Evolutionary conservation across 2,329 filamentous ascomycete genomes (phyloP), one percentile per base, ranked within the genome.

Genomic region (Leptographium radiaticola): DNA sequence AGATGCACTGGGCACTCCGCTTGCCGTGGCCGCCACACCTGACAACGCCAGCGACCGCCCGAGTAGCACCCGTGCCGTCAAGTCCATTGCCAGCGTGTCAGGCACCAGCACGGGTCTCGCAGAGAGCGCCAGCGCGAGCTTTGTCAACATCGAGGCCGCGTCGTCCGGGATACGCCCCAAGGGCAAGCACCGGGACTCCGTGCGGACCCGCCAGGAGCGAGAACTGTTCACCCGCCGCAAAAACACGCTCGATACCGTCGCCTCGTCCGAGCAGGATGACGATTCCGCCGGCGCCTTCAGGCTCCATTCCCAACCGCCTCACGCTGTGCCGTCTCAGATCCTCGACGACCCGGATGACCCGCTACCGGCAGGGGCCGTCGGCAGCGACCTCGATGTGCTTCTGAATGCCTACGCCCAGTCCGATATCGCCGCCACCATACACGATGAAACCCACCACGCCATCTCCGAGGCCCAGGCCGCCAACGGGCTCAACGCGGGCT

Each of bases 161-260:
- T 72, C 79, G 31, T 72, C 80, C 7, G 5, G 25, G 1, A 15
- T 39, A 1, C 77, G 87, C 51, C 86, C 85, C 0, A 84, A 79
- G 64, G 74, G 71, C 59, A 86, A 83, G 63, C 83, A 89, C 31
- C 83, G 83, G 53, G 81, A 90, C 54, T 97, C 91, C 0, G 77
- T 98, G 56, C 87, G 84, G 60, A 75, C 86, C 61, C 87, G 85
- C 59, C 93, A 98, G 66, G 93, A 97, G 62, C 80, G 87, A 51
- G 87, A 95, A 64, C 78, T 98, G 1, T 98, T 86, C 65, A 95
- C 90, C 0, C 81, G 91, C 34, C 89, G 87, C 67, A 86, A 82
- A 69, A 78, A 77, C 51, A 68, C 75, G 6, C 72, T 77, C 8
- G 75, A 79, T 15, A 88, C 86, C 10, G 78, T 84, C 16, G 81